Base-by-base conservation (phyloP, 208 protist species). In the Lotmaria passim region DNA sequence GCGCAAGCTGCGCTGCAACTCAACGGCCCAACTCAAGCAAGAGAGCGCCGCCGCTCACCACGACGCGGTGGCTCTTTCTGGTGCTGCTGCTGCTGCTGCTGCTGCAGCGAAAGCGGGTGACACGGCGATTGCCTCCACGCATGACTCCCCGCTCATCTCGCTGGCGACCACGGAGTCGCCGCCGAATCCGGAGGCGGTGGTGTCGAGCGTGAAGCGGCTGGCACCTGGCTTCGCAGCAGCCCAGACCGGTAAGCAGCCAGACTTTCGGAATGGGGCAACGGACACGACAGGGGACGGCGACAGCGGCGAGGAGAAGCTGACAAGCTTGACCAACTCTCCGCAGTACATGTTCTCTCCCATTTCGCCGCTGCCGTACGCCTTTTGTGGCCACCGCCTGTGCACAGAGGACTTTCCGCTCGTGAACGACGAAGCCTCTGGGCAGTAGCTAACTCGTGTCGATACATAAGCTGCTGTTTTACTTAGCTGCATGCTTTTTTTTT, bases 361-460 rank as follows among this genome's bases (percentile, higher is more conserved):
- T 21, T 44, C 34, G 7, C 44, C 61, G 3, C 64, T 69, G 46
- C 53, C 53, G n/a, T 57, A 23, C 8, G 19, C 34, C 26, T 44
- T 58, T 52, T 43, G 24, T 14, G 60, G 46, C 10, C 36, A 62
- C 41, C 44, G 48, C 0, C 69, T 10, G 33, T 33, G 53, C 33
- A 30, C 58, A n/a, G 69, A 75, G 53, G 61, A 69, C 46, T 69
- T 69, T 26, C 61, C 69, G 6, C 4, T 53, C 11, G 19, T 66
- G 28, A 30, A 46, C 34, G 23, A 43, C 33, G 43, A 38, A 10
- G 14, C 31, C 43, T 41, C 30, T 14, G 17, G 11, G n/a, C 1
- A 43, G 14, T 30, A 43, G 44, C 11, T n/a, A n/a, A 15, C 6
- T 19, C 31, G 51, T n/a, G 21, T n/a, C n/a, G n/a, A n/a, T n/a